Evolutionary conservation across 192 early-diverging fungal species (phyloP), one percentile per base, ranked within the genome.

Genomic region (Umbelopsis isabellina): DNA sequence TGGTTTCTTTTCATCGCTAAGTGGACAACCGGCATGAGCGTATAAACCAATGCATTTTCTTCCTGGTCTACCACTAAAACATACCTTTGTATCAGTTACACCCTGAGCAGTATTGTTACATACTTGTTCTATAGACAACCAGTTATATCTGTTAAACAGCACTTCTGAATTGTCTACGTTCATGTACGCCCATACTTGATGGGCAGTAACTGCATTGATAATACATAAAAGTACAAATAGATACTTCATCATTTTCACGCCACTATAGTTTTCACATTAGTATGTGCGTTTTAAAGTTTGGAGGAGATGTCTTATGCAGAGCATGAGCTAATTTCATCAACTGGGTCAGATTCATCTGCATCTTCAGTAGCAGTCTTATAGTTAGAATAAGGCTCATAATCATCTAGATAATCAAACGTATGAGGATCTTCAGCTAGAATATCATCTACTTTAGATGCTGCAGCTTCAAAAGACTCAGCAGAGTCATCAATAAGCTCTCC

Each of bases 121-220:
- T n/a, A 49, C 47, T 49, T 49, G 47, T 49, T 49, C 47, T 49
- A 11, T 20, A 11, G 47, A 49, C 2, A 3, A 2, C 47, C 47
- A 49, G 47, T 49, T 49, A 49, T 49, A 49, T 49, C 47, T 49
- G 12, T 49, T 49, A 49, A 49, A 49, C 3, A 49, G 12, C 3
- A 49, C 47, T 3, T 3, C 3, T 3, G 47, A 49, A 13, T 49
- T 13, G 10, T 49, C 47, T 49, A 11, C 10, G 12, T 20, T 49
- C 47, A 49, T 49, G n/a, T 49, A 49, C 12, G 47, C 47, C 47
- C 47, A 49, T 49, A 49, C 47, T 20, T 49, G 47, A 49, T 49
- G 47, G 12, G 47, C 47, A n/a, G 47, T 49, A 49, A 49, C 12
- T 49, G 10, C n/a, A 3, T 49, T 2, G 3, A 49, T 49, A n/a